Evolutionary conservation across 2,329 filamentous ascomycete species (phyloP).

Genomic region (Hymenoscyphus infarciens): DNA sequence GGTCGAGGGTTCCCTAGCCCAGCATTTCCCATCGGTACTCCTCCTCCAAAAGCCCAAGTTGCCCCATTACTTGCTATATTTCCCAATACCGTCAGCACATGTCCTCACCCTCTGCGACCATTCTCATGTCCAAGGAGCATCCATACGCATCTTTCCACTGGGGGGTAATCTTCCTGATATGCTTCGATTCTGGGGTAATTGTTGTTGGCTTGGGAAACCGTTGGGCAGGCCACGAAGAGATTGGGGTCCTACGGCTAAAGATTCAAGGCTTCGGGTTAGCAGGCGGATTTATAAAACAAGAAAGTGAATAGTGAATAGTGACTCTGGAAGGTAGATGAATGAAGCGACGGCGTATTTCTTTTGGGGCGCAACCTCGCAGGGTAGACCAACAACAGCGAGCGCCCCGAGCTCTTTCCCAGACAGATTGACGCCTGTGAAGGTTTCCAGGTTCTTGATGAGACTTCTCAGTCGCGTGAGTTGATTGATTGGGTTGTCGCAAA

Average conservation of each 20-base stretch:
- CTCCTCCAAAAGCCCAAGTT: conserved; percentile 61
- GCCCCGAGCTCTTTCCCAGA: conserved; percentile 2
- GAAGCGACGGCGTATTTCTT: not conserved
- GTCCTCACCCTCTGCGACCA: not conserved
- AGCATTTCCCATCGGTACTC: conserved; percentile 57
- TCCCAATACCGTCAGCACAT: conserved; percentile 25
- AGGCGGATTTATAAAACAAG: not conserved
- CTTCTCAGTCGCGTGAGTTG: conserved; percentile 3
- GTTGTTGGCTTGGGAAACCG: conserved; percentile 57
- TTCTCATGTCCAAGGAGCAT: conserved; percentile 9
- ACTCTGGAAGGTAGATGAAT: not conserved
- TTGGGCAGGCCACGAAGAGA: conserved; percentile 59
- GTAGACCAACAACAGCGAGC: not conserved
- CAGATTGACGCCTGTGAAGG: not conserved
- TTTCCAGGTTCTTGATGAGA: not conserved
- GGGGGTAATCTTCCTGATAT: conserved; percentile 59
- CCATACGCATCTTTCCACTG: conserved; percentile 62
- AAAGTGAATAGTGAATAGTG: not conserved
- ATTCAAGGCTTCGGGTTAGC: conserved; percentile 21
- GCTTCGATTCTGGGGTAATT: conserved; percentile 52
- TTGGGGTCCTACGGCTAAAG: conserved; percentile 51
- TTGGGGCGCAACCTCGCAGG: not conserved
- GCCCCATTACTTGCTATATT: conserved; percentile 36
- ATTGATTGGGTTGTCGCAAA: not conserved
- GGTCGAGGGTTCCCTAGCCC: conserved; percentile 49